These are phyloP conservation scores for Aspergillus sp. DNA, from an alignment of 2,329 filamentous ascomycete genomes.

Conservation along the genomic window DNA sequence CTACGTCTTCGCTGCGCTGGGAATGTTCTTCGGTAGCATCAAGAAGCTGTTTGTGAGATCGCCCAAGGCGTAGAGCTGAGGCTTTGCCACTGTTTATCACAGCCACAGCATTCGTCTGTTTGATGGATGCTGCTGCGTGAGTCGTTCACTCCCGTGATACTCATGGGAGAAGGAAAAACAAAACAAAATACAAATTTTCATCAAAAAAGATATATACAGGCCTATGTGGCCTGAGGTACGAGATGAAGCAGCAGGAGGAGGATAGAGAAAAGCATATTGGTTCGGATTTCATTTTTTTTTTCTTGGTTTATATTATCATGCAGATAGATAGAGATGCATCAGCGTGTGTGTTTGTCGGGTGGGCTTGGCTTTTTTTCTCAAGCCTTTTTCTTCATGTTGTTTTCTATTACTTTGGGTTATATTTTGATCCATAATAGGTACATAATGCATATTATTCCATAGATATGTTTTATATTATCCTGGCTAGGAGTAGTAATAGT, in stretches of 20 bases:
- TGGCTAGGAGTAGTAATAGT: too few relatives aligned
- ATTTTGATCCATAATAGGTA: not conserved
- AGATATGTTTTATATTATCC: not conserved
- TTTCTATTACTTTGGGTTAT: not conserved
- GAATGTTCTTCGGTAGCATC: slow-evolving; percentile 41
- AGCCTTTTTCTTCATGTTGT: not conserved
- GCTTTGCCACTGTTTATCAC: not conserved
- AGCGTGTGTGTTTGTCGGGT: slow-evolving; percentile 6
- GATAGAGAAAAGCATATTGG: not conserved
- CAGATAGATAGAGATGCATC: slow-evolving; percentile 3
- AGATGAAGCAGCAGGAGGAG: not conserved
- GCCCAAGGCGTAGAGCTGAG: slow-evolving; percentile 21
- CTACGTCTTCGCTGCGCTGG: slow-evolving; percentile 54
- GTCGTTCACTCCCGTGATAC: not conserved
- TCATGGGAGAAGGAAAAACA: not conserved
- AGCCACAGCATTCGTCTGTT: not conserved
- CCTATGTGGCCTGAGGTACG: not conserved
- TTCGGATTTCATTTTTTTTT: not conserved
- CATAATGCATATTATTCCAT: not conserved
- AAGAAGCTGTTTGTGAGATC: slow-evolving; percentile 31
- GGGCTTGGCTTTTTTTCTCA: not conserved
- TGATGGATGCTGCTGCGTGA: not conserved
- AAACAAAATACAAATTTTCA: not conserved
- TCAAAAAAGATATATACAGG: not conserved
- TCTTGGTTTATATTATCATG: not conserved